A percentile compares a stretch with the other conserved stretches of the same genome.
These are phyloP conservation scores for Closterium sp. DNA, from an alignment of 139 green algal species.

Conservation along the genomic window DNA sequence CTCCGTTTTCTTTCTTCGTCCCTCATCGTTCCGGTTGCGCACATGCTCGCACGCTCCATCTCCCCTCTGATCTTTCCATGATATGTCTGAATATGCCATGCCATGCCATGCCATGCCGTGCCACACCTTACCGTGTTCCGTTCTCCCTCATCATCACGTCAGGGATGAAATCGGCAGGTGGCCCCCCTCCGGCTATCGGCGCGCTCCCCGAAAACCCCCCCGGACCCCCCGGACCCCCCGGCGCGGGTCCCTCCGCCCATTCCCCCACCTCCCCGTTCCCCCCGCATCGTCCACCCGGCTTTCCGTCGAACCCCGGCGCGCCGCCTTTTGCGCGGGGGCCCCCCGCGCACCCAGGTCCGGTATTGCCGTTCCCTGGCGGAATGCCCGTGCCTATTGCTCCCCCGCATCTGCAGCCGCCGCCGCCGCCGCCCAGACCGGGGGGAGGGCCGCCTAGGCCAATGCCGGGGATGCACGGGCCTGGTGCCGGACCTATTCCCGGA, in stretches of 20 bases:
- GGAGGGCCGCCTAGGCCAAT: neutral
- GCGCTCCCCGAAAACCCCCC: neutral
- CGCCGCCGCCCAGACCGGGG: neutral
- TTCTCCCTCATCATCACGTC: neutral
- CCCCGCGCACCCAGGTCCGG: too few relatives aligned
- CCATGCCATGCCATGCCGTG: neutral
- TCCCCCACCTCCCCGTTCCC: neutral
- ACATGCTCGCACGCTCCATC: too few relatives aligned
- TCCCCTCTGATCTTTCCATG: too few relatives aligned
- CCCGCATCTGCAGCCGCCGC: neutral
- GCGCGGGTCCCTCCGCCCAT: neutral
- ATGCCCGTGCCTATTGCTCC: neutral
- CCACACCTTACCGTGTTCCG: neutral
- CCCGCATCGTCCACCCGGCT: neutral
- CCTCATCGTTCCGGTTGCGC: too few relatives aligned
- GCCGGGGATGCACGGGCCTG: neutral
- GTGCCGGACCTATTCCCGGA: neutral
- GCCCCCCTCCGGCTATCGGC: neutral
- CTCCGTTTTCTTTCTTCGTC: neutral
- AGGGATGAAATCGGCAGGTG: neutral
- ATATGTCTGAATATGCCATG: neutral
- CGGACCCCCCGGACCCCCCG: neutral
- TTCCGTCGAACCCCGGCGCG: neutral
- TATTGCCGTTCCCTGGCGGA: neutral
- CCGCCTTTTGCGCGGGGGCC: neutral